A percentile compares a stretch with the other conserved stretches of the same genome.
These are phyloP conservation scores for Ophiognomonia clavigignenti-juglandacearum DNA, from an alignment of 2,329 filamentous ascomycete species.

Conservation along the genomic window DNA sequence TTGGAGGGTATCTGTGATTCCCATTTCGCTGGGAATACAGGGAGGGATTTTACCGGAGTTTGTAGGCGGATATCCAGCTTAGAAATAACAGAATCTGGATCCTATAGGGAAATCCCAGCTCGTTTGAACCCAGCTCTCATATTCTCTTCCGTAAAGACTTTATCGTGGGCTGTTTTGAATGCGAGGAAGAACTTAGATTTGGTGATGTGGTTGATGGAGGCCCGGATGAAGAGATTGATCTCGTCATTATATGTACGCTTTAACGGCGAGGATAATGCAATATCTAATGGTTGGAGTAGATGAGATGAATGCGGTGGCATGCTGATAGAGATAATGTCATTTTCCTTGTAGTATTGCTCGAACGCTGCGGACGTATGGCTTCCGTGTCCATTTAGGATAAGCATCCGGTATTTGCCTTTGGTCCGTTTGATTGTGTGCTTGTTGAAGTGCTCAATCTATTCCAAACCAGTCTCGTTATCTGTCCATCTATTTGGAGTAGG, in stretches of 20 bases:
- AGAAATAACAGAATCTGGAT: no score
- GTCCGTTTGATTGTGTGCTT: not conserved
- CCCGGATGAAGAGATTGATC: not conserved
- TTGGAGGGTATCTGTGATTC: no score
- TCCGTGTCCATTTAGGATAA: not conserved
- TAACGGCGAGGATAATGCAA: not conserved
- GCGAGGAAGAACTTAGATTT: no score
- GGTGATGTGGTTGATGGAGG: no score
- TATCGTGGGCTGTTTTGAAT: no score
- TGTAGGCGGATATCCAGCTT: no score
- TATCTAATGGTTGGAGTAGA: not conserved
- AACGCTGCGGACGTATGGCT: not conserved
- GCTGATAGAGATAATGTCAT: not conserved
- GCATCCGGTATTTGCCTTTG: not conserved
- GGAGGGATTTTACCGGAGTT: no score
- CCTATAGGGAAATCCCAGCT: no score
- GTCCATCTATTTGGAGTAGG: not conserved
- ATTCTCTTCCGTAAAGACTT: no score
- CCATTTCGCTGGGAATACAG: no score
- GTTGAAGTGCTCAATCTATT: not conserved
- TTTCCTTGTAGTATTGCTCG: not conserved
- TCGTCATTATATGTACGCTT: slow-evolving; percentile 1
- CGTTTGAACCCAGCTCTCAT: no score
- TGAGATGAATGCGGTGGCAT: not conserved
- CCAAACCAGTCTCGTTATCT: not conserved